These are phyloP conservation scores for Stephania japonica DNA, from an alignment of 164 flowering plant species.

Conservation along the genomic window DNA sequence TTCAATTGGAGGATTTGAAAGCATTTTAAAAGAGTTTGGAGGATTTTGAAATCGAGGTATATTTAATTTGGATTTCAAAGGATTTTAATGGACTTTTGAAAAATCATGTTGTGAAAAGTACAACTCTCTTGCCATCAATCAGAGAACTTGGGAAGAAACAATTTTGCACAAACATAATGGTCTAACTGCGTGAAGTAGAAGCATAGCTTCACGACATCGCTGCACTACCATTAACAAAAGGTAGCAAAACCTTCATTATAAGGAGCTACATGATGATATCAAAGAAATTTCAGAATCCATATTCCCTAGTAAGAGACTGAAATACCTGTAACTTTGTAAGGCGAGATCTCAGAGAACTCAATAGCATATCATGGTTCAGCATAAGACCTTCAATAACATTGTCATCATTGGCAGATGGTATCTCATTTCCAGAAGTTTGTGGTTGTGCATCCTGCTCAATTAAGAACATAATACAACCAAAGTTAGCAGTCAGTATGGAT, in stretches of 20 bases:
- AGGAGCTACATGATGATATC: not conserved
- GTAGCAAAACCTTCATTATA: not conserved
- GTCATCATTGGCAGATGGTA: slow-evolving; percentile 28
- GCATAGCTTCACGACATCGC: not conserved
- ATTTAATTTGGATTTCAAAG: too few relatives aligned
- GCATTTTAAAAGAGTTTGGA: too few relatives aligned
- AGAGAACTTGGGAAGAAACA: not conserved
- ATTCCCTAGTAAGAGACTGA: not conserved
- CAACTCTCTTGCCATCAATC: not conserved
- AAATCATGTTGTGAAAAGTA: not conserved
- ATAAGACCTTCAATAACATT: slow-evolving; percentile 45
- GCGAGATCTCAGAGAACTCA: slow-evolving; percentile 67
- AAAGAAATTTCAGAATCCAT: not conserved
- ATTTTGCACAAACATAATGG: not conserved
- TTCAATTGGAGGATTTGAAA: too few relatives aligned
- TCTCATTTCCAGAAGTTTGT: slow-evolving; percentile 33
- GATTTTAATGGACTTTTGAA: not conserved
- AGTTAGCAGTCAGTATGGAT: not conserved
- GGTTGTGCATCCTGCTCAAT: slow-evolving; percentile 41
- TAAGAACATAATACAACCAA: not conserved
- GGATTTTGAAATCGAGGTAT: too few relatives aligned
- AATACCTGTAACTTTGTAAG: slow-evolving; percentile 86
- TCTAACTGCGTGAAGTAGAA: not conserved
- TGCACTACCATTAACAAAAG: not conserved
- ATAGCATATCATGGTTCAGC: slow-evolving; percentile 64